Evolutionary conservation across 768 basidiomycete genomes (phyloP).

Genomic region (Tremella yokohamensis): DNA sequence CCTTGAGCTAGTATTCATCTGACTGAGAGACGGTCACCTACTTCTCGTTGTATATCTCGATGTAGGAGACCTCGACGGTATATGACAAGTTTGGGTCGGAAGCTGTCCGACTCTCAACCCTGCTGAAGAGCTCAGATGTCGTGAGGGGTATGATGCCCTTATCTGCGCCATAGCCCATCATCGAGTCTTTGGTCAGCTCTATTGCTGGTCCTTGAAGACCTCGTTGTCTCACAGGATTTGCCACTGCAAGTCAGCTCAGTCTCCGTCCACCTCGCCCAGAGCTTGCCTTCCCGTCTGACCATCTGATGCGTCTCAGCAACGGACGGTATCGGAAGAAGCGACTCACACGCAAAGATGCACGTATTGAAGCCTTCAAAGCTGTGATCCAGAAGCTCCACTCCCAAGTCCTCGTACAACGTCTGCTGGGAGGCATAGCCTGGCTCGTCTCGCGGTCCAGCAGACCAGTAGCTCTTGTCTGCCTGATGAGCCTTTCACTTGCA

Average conservation of each 20-base stretch:
- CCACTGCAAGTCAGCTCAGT: conserved; percentile 2
- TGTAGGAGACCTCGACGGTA: conserved; percentile 97
- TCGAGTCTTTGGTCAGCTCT: conserved; percentile 46
- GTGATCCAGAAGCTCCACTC: conserved; percentile 89
- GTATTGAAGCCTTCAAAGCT: conserved; percentile 96
- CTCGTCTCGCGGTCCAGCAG: conserved; percentile 83
- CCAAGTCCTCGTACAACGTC: conserved; percentile 89
- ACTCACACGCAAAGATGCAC: conserved; percentile 97
- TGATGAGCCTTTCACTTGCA: background rate
- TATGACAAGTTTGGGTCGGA: conserved; percentile 69
- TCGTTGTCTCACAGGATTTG: background rate
- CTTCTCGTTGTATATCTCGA: conserved; percentile 60
- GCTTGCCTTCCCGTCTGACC: conserved; percentile 48
- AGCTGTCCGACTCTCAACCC: conserved; percentile 65
- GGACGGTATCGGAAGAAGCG: background rate
- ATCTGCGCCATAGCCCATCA: conserved; percentile 71
- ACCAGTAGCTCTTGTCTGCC: conserved; percentile 93
- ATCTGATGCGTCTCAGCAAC: conserved; percentile 26
- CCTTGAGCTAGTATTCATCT: background rate
- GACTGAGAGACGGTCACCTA: conserved; percentile 10
- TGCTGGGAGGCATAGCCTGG: conserved; percentile 89
- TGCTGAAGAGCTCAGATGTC: conserved; percentile 84
- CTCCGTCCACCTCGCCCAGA: background rate
- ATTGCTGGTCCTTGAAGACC: background rate
- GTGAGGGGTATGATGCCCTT: conserved; percentile 97